Evolutionary conservation across 805 yeast genomes (phyloP).

Genomic region (Priceomyces medius): DNA sequence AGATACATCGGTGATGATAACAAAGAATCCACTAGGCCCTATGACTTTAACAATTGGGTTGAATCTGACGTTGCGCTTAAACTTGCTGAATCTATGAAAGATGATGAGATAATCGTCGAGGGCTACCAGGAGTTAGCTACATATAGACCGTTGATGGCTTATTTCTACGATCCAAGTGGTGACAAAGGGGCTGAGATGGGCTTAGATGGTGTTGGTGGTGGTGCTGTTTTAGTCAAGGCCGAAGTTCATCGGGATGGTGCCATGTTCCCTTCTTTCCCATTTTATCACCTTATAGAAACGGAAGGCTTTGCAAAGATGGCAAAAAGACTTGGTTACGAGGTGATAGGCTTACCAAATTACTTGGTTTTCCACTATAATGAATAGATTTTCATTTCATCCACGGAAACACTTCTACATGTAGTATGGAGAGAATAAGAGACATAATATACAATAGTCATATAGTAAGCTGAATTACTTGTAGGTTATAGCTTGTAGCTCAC

Average conservation of each 20-base stretch:
- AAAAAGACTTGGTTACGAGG: constrained; percentile 85
- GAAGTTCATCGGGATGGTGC: constrained; percentile 99
- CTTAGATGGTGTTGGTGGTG: constrained; percentile 97
- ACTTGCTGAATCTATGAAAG: constrained; percentile 68
- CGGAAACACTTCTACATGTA: not conserved
- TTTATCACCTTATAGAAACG: constrained; percentile 93
- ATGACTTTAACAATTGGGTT: constrained; percentile 96
- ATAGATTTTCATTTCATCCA: constrained; percentile 21
- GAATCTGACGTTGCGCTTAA: constrained; percentile 77
- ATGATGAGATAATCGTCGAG: constrained; percentile 92
- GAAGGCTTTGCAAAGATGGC: constrained; percentile 99
- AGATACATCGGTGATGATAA: constrained; percentile 61
- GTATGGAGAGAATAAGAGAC: not conserved
- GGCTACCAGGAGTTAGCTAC: constrained; percentile 94
- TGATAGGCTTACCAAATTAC: constrained; percentile 91
- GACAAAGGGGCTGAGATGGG: constrained; percentile 68
- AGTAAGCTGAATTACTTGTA: no score
- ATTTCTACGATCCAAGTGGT: constrained; percentile 67
- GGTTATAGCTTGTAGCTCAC: not conserved
- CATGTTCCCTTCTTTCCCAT: constrained; percentile 98
- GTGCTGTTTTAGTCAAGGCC: constrained; percentile 92
- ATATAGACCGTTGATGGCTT: constrained; percentile 92
- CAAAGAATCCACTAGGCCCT: constrained; percentile 69
- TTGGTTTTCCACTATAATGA: constrained; percentile 90
- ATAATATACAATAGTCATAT: not conserved